Conservation (phyloP, 257 asterid genomes). For the Mentha longifolia region DNA sequence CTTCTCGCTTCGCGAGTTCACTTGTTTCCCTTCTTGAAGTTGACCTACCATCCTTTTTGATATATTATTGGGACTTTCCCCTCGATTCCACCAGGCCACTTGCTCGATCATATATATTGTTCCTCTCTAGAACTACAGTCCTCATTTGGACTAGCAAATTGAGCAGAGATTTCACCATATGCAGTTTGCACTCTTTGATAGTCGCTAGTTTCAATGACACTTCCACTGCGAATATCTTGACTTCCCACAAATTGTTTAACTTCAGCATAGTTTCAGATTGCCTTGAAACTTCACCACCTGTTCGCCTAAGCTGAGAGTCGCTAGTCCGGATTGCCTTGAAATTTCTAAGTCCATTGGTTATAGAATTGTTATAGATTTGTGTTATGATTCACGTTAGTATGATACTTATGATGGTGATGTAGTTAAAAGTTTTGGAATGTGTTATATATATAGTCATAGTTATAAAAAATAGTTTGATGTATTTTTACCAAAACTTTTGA, state of each 20-base stretch:
- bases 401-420: no score
- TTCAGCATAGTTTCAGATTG: slow-evolving; percentile 57
- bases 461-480: no score
- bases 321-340: no score
- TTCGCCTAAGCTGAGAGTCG: slow-evolving; percentile 44
- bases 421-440: no score
- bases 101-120: slow-evolving; percentile 45
- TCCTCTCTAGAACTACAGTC: slow-evolving; percentile 50
- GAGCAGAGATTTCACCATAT: slow-evolving; percentile 44
- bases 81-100: slow-evolving; percentile 49
- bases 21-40: slow-evolving; percentile 42
- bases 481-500: no score
- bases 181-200: slow-evolving; percentile 42
- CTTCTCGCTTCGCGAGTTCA: slow-evolving; percentile 46
- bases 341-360: no score
- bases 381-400: no score
- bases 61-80: slow-evolving; percentile 45
- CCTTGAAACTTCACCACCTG: slow-evolving; percentile 41
- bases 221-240: slow-evolving; percentile 40
- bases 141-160: slow-evolving; percentile 43
- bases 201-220: slow-evolving; percentile 42
- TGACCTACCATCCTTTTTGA: slow-evolving; percentile 41
- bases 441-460: no score
- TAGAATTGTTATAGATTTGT: no score
- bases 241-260: slow-evolving; percentile 53